Percentiles rank a stretch among this genome's conserved stretches.
These are phyloP conservation scores for Adenanthera pavonina DNA, from an alignment of 306 rosid genomes.

Conservation along the genomic window DNA sequence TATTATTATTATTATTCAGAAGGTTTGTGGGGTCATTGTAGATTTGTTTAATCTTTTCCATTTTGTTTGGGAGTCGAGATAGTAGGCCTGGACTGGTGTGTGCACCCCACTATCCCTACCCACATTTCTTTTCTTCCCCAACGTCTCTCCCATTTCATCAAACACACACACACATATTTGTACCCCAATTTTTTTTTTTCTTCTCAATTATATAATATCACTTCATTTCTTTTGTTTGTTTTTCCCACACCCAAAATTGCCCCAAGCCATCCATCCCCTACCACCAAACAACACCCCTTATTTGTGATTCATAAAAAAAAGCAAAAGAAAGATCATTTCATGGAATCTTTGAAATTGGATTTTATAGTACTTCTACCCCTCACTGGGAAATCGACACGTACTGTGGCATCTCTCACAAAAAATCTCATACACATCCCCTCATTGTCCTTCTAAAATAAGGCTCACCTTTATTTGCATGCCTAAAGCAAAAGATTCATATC, in stretches of 20 bases:
- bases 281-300: slow-evolving; percentile 10
- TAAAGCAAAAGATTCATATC: slow-evolving; percentile 8
- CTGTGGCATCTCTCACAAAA: slow-evolving; percentile 34
- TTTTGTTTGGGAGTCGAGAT: slow-evolving; percentile 16
- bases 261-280: slow-evolving; percentile 20
- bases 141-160: not conserved
- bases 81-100: not conserved
- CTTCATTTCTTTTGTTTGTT: slow-evolving; percentile 21
- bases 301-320: slow-evolving; percentile 18
- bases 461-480: slow-evolving; percentile 29
- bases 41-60: not conserved
- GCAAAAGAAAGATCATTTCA: slow-evolving; percentile 7
- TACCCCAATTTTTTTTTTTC: too few species aligned
- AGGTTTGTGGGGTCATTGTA: not conserved
- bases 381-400: slow-evolving; percentile 40
- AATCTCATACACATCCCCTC: slow-evolving; percentile 41
- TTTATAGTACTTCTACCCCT: slow-evolving; percentile 27
- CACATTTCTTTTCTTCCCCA: not conserved
- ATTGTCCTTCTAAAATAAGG: not conserved
- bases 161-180: not conserved
- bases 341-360: slow-evolving; percentile 33
- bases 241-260: slow-evolving; percentile 37
- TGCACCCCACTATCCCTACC: slow-evolving; percentile 39
- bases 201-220: slow-evolving; percentile 30
- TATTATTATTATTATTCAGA: too few species aligned